Evolutionary conservation across 352 stramenopile species (phyloP), one percentile per base, ranked within the genome.

Genomic region (Phytophthora parvispora): DNA sequence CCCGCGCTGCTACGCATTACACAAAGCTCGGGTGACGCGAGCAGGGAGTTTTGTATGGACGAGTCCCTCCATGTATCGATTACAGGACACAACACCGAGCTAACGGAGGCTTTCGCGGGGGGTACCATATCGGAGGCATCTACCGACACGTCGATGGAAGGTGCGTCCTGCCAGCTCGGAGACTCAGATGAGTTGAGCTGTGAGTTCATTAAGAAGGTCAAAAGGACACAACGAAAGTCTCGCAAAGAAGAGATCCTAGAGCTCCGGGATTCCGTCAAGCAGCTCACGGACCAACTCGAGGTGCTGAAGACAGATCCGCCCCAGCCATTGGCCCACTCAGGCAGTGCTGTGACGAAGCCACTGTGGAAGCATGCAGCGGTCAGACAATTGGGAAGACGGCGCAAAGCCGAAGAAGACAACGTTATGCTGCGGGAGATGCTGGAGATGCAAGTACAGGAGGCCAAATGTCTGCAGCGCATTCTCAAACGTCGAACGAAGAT

Each of bases 401-500:
- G 51, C 1, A 56, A 51, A 18, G 62, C 73, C 6, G 68, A 80
- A 50, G 57, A 67, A 51, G 69, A 77, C 13, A 80, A 78, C 38
- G 47, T 50, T 6, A 47, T 29, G 9, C 38, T 81, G 4, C 65
- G 64, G 8, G 42, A 65, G 1, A 69, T 75, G 36, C 20, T 81
- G 6, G 69, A 70, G 7, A 34, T 70, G 36, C 73, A 81, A 50
- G 48, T 72, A 22, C 60, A 69, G 24, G 45, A 69, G 3, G 57
- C 66, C 16, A 78, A 69, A 57, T 75, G 71, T 28, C 53, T 79
- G 24, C 67, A 75, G 38, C 67, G 72, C 12, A 73, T 73, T 43
- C 52, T 79, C 12, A 74, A 71, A 25, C 72, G 72, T 0, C 72
- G 69, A 31, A 64, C 52, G 0, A 74, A 72, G 53, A 73, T 69